phyloP scores from a whole-genome alignment of 345 rosid genomes.

The Eucalyptus leucophloia region DNA sequence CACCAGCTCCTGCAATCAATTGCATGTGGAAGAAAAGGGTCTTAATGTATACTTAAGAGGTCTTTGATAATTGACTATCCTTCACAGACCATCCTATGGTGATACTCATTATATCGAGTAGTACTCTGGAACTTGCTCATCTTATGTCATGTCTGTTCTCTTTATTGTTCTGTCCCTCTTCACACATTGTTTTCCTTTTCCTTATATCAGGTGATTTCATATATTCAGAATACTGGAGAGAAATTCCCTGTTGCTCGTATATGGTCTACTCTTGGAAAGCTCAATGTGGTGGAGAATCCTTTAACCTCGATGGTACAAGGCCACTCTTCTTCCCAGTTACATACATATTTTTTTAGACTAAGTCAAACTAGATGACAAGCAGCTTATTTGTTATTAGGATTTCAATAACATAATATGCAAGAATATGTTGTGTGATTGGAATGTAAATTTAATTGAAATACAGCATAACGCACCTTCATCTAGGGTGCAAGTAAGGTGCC shows the following conservation, averaged over 20 bases:
- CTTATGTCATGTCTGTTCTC: not conserved
- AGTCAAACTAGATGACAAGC: not conserved
- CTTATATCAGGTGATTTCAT: constrained; percentile 29
- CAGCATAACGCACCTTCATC: not conserved
- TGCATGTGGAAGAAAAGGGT: not conserved
- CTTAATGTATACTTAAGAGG: not conserved
- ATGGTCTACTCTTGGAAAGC: constrained; percentile 39
- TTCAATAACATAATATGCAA: not conserved
- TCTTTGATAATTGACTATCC: not conserved
- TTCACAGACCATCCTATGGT: not conserved
- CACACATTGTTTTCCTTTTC: not conserved
- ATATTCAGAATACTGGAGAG: constrained; percentile 34
- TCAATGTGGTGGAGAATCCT: constrained; percentile 23
- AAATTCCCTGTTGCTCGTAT: constrained; percentile 14
- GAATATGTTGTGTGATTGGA: not conserved
- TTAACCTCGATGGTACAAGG: constrained; percentile 34
- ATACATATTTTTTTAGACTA: not conserved
- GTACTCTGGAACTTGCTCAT: not conserved
- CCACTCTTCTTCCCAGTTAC: not conserved
- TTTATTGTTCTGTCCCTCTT: not conserved
- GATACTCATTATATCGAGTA: not conserved
- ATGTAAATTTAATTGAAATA: not conserved
- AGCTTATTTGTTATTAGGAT: not conserved
- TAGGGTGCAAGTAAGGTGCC: not conserved
- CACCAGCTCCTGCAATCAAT: not conserved